Evolutionary conservation across 2,329 filamentous ascomycete species (phyloP).

Genomic region (Sporothrix pseudoabietina): DNA sequence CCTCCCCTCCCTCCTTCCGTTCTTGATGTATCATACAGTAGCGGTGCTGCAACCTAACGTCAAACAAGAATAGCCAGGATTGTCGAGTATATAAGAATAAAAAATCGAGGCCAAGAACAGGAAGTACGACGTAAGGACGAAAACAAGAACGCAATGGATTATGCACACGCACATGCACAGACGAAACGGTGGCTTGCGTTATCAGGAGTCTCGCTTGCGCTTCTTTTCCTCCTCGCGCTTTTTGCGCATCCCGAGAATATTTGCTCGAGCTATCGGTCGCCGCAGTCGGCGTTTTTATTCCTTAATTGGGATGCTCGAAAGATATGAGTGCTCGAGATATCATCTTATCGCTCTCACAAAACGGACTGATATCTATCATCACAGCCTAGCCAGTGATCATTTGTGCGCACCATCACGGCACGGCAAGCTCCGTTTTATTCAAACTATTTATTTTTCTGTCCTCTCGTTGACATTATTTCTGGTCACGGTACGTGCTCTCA

Average conservation of each 20-base stretch:
- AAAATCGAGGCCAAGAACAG: neutral
- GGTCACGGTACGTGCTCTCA: neutral
- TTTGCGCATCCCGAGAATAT: neutral
- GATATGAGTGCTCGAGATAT: neutral
- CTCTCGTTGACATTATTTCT: neutral
- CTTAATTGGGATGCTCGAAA: neutral
- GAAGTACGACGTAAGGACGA: neutral
- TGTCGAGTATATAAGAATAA: neutral
- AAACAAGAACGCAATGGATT: neutral
- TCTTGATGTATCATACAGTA: slow-evolving; percentile 4
- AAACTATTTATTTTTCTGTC: neutral
- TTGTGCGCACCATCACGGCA: neutral
- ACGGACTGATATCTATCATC: neutral
- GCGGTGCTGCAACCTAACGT: slow-evolving; percentile 10
- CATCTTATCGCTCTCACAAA: neutral
- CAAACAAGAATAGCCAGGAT: neutral
- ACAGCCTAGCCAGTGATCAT: neutral
- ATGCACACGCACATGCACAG: neutral
- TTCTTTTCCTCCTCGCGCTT: neutral
- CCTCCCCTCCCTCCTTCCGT: neutral
- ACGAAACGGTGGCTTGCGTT: slow-evolving; percentile 1
- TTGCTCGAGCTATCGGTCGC: neutral
- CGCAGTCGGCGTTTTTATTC: neutral
- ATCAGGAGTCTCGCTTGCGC: neutral
- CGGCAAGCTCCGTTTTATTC: neutral